Evolutionary conservation across 2,329 filamentous ascomycete genomes (phyloP).

Genomic region (Trichophyton mentagrophytes): DNA sequence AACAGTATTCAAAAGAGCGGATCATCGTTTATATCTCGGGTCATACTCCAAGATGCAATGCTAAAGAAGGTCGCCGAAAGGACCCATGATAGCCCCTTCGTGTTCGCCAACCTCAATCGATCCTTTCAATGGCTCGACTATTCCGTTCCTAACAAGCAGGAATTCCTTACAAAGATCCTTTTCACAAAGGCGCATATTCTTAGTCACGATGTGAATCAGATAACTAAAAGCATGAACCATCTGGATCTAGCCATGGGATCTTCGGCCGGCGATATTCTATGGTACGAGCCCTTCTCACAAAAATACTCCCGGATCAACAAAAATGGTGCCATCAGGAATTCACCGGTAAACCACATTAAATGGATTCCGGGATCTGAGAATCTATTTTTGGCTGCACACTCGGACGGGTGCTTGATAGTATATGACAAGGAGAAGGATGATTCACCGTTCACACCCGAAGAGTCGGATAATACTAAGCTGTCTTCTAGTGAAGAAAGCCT

Average conservation of each 20-base stretch:
- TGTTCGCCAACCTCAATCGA: conserved; percentile 89
- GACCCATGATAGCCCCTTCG: conserved; percentile 65
- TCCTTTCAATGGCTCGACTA: conserved; percentile 95
- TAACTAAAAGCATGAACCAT: conserved; percentile 67
- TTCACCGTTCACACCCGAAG: conserved; percentile 60
- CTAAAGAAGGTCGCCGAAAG: conserved; percentile 69
- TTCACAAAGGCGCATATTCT: conserved; percentile 94
- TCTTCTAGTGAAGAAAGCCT: conserved; percentile 20
- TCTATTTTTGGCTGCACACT: conserved; percentile 79
- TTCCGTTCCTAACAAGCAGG: conserved; percentile 56
- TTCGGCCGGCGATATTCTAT: conserved; percentile 91
- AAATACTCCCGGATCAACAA: conserved; percentile 95
- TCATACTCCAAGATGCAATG: conserved; percentile 75
- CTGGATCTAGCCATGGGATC: conserved; percentile 92
- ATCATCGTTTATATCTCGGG: conserved; percentile 93
- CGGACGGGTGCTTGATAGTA: conserved; percentile 79
- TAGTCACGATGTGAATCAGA: conserved; percentile 79
- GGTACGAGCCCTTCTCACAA: conserved; percentile 95
- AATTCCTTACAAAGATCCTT: conserved; percentile 87
- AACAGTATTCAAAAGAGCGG: conserved; percentile 98
- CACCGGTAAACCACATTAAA: conserved; percentile 71
- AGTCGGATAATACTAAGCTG: conserved; percentile 30
- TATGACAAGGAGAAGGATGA: conserved; percentile 98
- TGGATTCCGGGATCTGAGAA: conserved; percentile 95
- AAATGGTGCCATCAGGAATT: conserved; percentile 81